Evolutionary conservation across 495 filamentous ascomycete species (phyloP).

Genomic region (Penicillium crystallinum): DNA sequence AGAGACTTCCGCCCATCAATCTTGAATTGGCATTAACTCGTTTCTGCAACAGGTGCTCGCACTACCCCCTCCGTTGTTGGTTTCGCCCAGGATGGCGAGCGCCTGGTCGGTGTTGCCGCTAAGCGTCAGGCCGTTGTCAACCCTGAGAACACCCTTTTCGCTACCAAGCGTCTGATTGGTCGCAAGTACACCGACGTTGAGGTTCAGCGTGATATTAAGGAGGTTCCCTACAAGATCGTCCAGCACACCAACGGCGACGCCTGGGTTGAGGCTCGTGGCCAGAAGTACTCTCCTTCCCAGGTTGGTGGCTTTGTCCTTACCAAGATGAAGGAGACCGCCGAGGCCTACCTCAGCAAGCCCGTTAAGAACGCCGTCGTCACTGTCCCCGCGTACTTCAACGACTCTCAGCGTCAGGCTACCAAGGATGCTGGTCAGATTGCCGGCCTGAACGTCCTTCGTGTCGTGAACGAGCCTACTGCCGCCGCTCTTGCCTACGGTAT

Average conservation of each 20-base stretch:
- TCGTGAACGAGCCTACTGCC: conserved; percentile 95
- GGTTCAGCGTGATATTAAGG: conserved; percentile 96
- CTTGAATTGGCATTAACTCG: conserved; percentile 12
- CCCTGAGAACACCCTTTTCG: conserved; percentile 98
- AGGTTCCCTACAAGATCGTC: conserved; percentile 99
- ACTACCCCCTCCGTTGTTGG: conserved; percentile 97
- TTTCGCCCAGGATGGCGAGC: conserved; percentile 95
- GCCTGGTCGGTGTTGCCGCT: conserved; percentile 93
- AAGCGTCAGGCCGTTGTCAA: conserved; percentile 99
- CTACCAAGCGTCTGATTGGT: conserved; percentile 98
- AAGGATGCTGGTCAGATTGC: conserved; percentile 97
- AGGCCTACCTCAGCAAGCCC: conserved; percentile 80
- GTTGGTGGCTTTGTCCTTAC: conserved; percentile 94
- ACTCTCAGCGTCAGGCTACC: conserved; percentile 94
- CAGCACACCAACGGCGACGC: conserved; percentile 98
- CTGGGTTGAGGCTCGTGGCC: conserved; percentile 92
- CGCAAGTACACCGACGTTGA: conserved; percentile 95
- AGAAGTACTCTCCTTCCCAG: conserved; percentile 98
- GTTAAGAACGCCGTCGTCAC: conserved; percentile 95
- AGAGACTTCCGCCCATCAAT: not conserved
- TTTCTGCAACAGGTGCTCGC: conserved; percentile 61
- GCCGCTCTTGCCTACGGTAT: conserved; percentile 93
- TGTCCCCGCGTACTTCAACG: conserved; percentile 97
- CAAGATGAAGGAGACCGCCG: conserved; percentile 99
- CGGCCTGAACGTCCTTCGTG: conserved; percentile 92